Conservation (phyloP, 768 basidiomycete species). For the Trametes cubensis region DNA sequence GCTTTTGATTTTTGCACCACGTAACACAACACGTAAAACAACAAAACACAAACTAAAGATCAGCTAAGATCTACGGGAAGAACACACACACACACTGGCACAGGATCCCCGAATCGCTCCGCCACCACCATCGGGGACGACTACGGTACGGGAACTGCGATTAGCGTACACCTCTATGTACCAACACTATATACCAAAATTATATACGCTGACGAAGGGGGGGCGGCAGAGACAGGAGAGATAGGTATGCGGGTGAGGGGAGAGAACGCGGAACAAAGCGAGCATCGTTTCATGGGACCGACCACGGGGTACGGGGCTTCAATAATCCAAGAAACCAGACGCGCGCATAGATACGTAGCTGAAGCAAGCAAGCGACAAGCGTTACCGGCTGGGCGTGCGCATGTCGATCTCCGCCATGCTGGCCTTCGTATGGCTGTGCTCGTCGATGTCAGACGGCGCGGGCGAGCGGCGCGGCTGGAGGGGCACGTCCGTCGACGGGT, state of each 20-base stretch:
- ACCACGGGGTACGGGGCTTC: neutral
- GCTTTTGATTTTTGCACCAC: too few relatives aligned
- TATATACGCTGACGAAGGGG: neutral
- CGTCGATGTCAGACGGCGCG: constrained; percentile 8
- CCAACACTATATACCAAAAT: neutral
- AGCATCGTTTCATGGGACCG: neutral
- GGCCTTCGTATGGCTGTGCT: constrained; percentile 15
- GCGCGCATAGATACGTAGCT: neutral
- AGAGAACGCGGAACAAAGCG: neutral
- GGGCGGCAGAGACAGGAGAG: neutral
- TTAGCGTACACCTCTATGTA: constrained; percentile 5
- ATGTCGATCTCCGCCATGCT: constrained; percentile 14
- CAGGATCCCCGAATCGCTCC: too few relatives aligned
- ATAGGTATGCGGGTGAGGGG: neutral
- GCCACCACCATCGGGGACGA: neutral
- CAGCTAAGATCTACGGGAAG: too few relatives aligned
- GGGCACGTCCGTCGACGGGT: constrained; percentile 9
- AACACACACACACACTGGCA: too few relatives aligned
- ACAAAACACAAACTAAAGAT: too few relatives aligned
- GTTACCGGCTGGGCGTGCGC: constrained; percentile 9
- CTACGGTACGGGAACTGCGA: neutral
- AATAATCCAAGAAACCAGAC: neutral
- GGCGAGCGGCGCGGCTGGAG: constrained; percentile 12
- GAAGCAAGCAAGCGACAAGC: neutral
- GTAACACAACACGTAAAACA: too few relatives aligned